Evolutionary conservation across 768 basidiomycete species (phyloP), one percentile per base, ranked within the genome.

Genomic region (Leccinum uliginosum): DNA sequence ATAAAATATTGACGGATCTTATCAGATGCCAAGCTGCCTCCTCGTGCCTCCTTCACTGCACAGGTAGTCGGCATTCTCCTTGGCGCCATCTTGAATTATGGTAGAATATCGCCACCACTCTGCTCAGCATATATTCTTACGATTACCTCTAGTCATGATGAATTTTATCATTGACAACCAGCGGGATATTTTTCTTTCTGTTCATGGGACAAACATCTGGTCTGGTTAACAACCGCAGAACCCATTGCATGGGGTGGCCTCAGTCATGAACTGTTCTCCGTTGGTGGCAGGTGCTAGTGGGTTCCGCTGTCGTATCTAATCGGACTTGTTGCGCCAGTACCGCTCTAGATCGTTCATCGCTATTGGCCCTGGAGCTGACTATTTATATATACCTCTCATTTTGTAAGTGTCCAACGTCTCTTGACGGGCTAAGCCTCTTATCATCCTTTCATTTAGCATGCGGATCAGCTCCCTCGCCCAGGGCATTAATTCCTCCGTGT

Each of bases 11-110:
- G n/a, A n/a, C n/a, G 12, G 9, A 19, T 50, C 4, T n/a, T 26
- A 1, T 48, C 30, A 71, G 70, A 72, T 53, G 58, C 78, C 23
- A 86, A 86, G 71, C 76, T 87, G 43, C 83, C 85, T 35, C 85
- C 85, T 46, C 81, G 84, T 9, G 79, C 79, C 32, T 81, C 85
- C 3, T 86, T 87, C 68, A 74, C 78, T 21, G 82, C 82, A 7
- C 84, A 86, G 63, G 76, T 74, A 30, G 52, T 78, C 48, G 84
- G 86, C 1, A 80, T 83, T 6, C 68, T 87, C 44, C 70, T 86
- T 32, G 84, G 80, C 8, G 71, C 76, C 35, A 60, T 79, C 53
- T 63, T 80, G 49, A 80, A 78, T 64, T 81, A 76, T 53, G 58
- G 80, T 78, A 47, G 46, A 73, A 51, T 27, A 27, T 7, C 11